Evolutionary conservation across 2,329 filamentous ascomycete genomes (phyloP).

Genomic region (Fusarium odoratissimum): DNA sequence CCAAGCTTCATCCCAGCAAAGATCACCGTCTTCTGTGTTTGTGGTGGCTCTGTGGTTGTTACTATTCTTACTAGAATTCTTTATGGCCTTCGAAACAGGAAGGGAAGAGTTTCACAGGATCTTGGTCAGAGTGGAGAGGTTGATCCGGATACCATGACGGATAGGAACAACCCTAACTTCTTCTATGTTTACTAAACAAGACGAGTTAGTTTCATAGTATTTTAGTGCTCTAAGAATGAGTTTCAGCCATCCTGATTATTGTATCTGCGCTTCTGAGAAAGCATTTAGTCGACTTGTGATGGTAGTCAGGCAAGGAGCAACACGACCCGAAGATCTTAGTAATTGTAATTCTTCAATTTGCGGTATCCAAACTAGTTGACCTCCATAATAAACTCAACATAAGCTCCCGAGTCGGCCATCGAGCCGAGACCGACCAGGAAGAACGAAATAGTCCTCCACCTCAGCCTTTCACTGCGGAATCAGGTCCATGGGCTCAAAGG

Average conservation of each 20-base stretch:
- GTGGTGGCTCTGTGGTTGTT: background rate
- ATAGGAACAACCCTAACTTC: slow-evolving; percentile 14
- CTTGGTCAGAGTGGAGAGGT: background rate
- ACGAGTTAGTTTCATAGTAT: background rate
- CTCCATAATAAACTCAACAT: no score
- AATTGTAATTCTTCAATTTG: no score
- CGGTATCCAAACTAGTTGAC: no score
- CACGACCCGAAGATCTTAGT: no score
- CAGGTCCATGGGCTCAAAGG: background rate
- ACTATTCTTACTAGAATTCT: background rate
- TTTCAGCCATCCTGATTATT: no score
- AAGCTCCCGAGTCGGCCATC: no score
- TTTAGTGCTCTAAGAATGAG: background rate
- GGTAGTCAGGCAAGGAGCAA: no score
- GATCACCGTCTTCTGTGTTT: slow-evolving; percentile 10
- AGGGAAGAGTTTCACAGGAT: background rate
- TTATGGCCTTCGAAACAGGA: background rate
- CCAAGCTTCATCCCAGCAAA: background rate
- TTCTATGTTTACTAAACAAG: background rate
- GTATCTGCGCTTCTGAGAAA: no score
- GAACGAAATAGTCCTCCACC: no score
- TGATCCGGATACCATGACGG: background rate
- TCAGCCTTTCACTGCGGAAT: no score
- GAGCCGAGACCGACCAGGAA: no score
- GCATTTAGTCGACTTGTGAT: accelerated